These are phyloP conservation scores for Metschnikowia baotianmanensis DNA, from an alignment of 805 yeast genomes.

Conservation along the genomic window DNA sequence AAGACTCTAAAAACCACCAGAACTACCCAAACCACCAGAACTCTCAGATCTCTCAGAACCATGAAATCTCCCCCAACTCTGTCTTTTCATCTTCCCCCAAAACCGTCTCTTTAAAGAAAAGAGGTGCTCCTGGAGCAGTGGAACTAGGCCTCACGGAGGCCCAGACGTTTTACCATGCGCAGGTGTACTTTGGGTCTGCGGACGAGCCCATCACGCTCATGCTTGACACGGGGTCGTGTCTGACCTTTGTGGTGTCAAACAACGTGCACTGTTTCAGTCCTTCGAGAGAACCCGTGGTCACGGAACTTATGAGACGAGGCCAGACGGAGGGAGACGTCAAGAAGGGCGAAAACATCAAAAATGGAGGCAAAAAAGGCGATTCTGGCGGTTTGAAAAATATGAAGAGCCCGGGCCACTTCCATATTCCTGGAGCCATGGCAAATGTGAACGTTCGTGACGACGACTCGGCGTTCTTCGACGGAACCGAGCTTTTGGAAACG, in stretches of 20 bases:
- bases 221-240: conserved; percentile 5
- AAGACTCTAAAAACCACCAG: too few relatives aligned
- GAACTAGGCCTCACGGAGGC: background rate
- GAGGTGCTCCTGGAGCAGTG: background rate
- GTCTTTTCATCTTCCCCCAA: background rate
- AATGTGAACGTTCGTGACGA: too few relatives aligned
- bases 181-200: conserved; percentile 1
- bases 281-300: background rate
- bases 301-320: background rate
- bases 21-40: too few relatives aligned
- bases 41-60: too few relatives aligned
- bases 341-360: too few relatives aligned
- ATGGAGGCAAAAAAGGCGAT: too few relatives aligned
- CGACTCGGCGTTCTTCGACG: too few relatives aligned
- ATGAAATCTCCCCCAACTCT: background rate
- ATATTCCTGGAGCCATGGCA: too few relatives aligned
- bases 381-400: too few relatives aligned
- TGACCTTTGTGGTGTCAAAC: conserved; percentile 1
- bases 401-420: too few relatives aligned
- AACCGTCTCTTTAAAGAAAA: background rate
- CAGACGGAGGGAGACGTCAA: background rate
- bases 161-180: conserved; percentile 2
- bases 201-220: conserved; percentile 1
- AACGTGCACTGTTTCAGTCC: conserved; percentile 1
- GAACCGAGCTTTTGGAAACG: too few relatives aligned